Evolutionary conservation across 305 asterid genomes (phyloP), one percentile per base, ranked within the genome.

Genomic region (Solanum hybrid): DNA sequence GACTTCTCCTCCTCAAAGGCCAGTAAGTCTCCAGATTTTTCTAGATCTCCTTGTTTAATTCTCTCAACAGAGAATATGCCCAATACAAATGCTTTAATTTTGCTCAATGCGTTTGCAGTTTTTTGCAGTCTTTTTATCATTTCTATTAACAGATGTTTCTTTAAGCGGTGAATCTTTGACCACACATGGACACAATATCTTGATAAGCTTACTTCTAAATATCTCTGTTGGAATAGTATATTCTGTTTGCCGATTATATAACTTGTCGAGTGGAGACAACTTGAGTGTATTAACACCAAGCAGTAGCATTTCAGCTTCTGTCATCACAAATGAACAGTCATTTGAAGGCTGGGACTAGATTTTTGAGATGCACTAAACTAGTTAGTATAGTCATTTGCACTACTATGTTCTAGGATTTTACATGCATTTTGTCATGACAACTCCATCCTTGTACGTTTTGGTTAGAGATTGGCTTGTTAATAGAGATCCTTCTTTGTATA

Each of bases 1-100:
- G 89, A 93, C 96, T 71, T 89, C 97, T 89, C 98, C 98, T 87
- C 90, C 93, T 87, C 92, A 91, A 86, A 84, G 82, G 71, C 92
- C 91, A 90, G 99, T 97, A 92, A 95, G 98, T 92, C 35, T 89
- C 76, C 29, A 38, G 75, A 24, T 90, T 40, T 6, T 71, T 51
- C 66, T 51, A 38, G 71, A 46, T 56, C 89, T 40, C 79, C 80
- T 90, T 84, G 73, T 71, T 46, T 17, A 46, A 46, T 34, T 81
- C 40, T 84, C 87, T 42, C 87, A 46, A 31, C 31, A 51, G 71
- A 84, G 87, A 81, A 27, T 40, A 8, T 26, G 36, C 86, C 37
- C 36, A 27, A 40, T 14, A 16, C 16, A 31, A 84, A 46, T 84
- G 73, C 17, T 17, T 9, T 27, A 27, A 10, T 29, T 42, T 81